phyloP scores from a whole-genome alignment of 257 asterid genomes.

The Solanum okadae region DNA sequence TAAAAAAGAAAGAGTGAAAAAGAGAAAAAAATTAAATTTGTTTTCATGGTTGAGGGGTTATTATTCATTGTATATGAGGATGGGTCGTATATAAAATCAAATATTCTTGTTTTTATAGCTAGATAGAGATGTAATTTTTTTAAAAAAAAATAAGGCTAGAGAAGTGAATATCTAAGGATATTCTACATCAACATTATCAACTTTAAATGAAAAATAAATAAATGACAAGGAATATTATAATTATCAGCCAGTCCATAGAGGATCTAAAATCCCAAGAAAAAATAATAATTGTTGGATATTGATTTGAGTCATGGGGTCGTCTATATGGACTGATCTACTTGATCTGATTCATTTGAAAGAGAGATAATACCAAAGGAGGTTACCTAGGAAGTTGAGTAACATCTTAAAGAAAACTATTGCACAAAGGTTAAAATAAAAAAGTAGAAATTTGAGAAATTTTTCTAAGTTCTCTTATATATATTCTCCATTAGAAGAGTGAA shows the following conservation, averaged over 20 bases:
- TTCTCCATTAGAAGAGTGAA: background rate
- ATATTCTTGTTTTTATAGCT: background rate
- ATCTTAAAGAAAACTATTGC: no score
- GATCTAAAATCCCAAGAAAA: background rate
- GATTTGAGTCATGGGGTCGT: background rate
- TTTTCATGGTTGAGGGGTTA: background rate
- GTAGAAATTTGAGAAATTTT: no score
- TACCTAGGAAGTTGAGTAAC: no score
- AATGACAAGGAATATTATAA: no score
- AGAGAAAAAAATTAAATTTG: background rate
- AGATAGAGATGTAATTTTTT: background rate
- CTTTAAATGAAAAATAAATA: no score
- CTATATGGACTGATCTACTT: no score
- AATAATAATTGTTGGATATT: background rate
- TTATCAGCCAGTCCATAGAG: background rate
- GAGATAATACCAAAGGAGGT: no score
- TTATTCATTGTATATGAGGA: background rate
- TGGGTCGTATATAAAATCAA: background rate
- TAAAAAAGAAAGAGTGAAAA: background rate
- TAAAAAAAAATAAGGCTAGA: background rate
- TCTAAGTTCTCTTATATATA: background rate
- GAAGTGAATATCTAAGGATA: background rate
- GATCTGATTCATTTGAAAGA: no score
- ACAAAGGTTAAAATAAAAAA: no score
- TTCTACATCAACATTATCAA: background rate